A percentile compares a stretch with the other conserved stretches of the same genome.
Conservation (phyloP, 2,329 filamentous ascomycete species). For the Zarea fungicola region DNA sequence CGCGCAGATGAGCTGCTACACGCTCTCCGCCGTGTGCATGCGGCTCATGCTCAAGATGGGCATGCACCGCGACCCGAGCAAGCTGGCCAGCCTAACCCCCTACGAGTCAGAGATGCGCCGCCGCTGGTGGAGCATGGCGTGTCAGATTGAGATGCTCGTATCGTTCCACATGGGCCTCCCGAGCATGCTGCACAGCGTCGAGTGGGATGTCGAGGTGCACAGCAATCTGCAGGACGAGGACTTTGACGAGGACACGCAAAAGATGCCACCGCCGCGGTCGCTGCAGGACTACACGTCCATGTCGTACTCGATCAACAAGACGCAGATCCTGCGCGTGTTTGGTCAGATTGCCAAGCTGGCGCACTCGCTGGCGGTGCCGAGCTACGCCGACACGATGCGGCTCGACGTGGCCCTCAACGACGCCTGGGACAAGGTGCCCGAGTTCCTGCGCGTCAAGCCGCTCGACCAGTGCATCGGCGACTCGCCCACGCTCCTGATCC, state of each 20-base stretch:
- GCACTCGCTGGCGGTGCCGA: slow-evolving; percentile 42
- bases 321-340: slow-evolving; percentile 42
- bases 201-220: slow-evolving; percentile 57
- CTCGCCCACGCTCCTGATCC: slow-evolving; percentile 40
- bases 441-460: slow-evolving; percentile 42
- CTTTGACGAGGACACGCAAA: slow-evolving; percentile 49
- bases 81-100: slow-evolving; percentile 43
- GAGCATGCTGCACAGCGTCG: slow-evolving; percentile 57
- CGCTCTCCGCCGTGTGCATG: slow-evolving; percentile 45
- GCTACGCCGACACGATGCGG: slow-evolving; percentile 44
- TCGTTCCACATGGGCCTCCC: slow-evolving; percentile 65
- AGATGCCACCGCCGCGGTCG: slow-evolving; percentile 53
- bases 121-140: slow-evolving; percentile 47
- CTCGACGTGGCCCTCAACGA: slow-evolving; percentile 42
- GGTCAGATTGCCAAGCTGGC: slow-evolving; percentile 45
- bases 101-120: slow-evolving; percentile 52
- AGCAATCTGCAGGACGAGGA: slow-evolving; percentile 62
- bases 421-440: slow-evolving; percentile 40
- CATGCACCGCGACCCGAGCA: slow-evolving; percentile 50
- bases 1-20: slow-evolving; percentile 49
- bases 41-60: slow-evolving; percentile 56
- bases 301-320: slow-evolving; percentile 51
- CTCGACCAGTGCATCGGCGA: slow-evolving; percentile 47
- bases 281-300: slow-evolving; percentile 54
- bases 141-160: slow-evolving; percentile 58